Evolutionary conservation across 331 rosid species (phyloP).

Genomic region (Saraca asoca): DNA sequence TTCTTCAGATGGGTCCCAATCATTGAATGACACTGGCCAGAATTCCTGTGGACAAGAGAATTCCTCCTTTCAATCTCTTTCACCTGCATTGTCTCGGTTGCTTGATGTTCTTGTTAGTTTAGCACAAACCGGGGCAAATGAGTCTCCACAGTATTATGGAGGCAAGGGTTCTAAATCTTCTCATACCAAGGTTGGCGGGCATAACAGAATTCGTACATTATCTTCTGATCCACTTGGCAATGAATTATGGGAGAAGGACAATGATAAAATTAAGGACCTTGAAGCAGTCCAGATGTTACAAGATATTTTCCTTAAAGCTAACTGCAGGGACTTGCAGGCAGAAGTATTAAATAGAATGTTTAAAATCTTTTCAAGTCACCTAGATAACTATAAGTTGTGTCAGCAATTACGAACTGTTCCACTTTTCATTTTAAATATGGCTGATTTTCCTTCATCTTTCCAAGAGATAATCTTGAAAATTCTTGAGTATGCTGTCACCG

Average conservation of each 20-base stretch:
- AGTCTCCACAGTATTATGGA: conserved; percentile 55
- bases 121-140: conserved; percentile 87
- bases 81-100: conserved; percentile 83
- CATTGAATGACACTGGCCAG: conserved; percentile 38
- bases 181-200: conserved; percentile 64
- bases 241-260: conserved; percentile 90
- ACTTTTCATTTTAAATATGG: conserved; percentile 95
- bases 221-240: conserved; percentile 77
- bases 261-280: conserved; percentile 88
- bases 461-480: conserved; percentile 95
- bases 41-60: conserved; percentile 56
- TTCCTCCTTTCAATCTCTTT: conserved; percentile 52
- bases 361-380: conserved; percentile 92
- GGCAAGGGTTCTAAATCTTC: conserved; percentile 72
- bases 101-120: conserved; percentile 94
- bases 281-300: conserved; percentile 99
- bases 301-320: conserved; percentile 92
- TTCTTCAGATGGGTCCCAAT: conserved; percentile 46
- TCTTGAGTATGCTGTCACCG: conserved; percentile 99
- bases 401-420: conserved; percentile 96
- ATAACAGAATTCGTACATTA: conserved; percentile 62
- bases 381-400: conserved; percentile 91
- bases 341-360: conserved; percentile 97
- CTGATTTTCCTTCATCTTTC: conserved; percentile 75
- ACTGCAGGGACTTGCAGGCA: conserved; percentile 80